Evolutionary conservation across 345 rosid species (phyloP), one percentile per base, ranked within the genome.

Genomic region (thale cress (Arabidopsis thaliana)): DNA sequence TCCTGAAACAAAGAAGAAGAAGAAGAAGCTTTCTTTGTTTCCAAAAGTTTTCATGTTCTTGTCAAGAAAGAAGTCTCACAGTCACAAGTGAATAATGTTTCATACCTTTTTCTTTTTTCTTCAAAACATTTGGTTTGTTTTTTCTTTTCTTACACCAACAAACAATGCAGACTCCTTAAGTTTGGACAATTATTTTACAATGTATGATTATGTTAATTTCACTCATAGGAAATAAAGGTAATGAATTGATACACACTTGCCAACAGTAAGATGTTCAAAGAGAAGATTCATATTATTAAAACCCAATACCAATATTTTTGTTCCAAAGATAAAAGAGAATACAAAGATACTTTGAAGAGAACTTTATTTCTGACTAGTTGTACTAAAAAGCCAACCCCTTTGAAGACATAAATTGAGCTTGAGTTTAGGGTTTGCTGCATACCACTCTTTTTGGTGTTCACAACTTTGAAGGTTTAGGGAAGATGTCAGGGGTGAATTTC

Each of bases 401-500:
- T 59, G 13, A 33, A 56, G 71, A 70, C 60, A 60, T 48, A 22
- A 46, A 70, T 46, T 55, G 53, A 77, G 72, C 38, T 33, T 37
- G 75, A 38, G 48, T 71, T 16, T 36, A 74, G 33, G 72, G 67
- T 45, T 77, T 23, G 67, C 72, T 60, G 67, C 72, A 71, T 78
- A 65, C 68, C 62, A 65, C 5, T 48, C 25, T 49, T 66, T 16
- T 22, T 16, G 56, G 40, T 72, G 74, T 51, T 95, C 87, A 95
- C 87, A 95, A 67, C 90, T 92, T 95, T 2, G 99, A 76, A 10
- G 90, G 96, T 86, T 90, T 95, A 0, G 99, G 99, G 89, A 95
- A 95, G 75, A 95, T 90, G 76, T 92, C 99, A 0, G 99, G 99
- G 10, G 99, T 90, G 78, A 95, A 88, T 67, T 95, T 92, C 87